phyloP scores from a whole-genome alignment of 1,284 basidiomycete genomes.

The Peniophora sp. region DNA sequence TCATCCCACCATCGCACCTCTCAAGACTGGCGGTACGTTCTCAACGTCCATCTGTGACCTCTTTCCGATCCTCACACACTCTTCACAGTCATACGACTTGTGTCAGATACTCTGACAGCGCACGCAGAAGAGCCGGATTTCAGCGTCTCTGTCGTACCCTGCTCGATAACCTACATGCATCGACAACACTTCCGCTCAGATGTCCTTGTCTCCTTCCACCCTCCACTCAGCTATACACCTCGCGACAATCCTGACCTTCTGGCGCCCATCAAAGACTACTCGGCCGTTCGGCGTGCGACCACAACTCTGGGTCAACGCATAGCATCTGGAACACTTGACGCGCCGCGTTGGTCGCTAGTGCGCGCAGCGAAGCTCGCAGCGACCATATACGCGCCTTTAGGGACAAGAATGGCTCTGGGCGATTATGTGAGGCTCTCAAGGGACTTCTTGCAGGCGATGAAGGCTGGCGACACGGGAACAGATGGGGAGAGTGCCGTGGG shows the following conservation, averaged over 20 bases:
- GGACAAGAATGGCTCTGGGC: constrained; percentile 73
- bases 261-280: constrained; percentile 52
- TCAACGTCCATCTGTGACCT: background rate
- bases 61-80: background rate
- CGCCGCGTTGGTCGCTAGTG: constrained; percentile 75
- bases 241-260: constrained; percentile 62
- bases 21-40: constrained; percentile 80
- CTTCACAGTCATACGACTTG: constrained; percentile 61
- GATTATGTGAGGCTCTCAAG: constrained; percentile 72
- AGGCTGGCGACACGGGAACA: constrained; percentile 23
- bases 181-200: constrained; percentile 79
- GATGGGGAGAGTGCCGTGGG: too few relatives aligned
- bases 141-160: constrained; percentile 64
- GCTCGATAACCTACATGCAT: constrained; percentile 79
- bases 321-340: constrained; percentile 68
- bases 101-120: constrained; percentile 70
- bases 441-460: constrained; percentile 71
- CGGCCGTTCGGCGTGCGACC: constrained; percentile 54
- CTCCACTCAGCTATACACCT: constrained; percentile 60
- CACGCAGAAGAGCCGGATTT: constrained; percentile 63
- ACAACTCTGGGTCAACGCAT: constrained; percentile 58
- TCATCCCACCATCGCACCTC: constrained; percentile 72
- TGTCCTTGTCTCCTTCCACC: constrained; percentile 77
- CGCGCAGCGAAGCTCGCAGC: constrained; percentile 69
- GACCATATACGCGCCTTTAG: constrained; percentile 75